Percentiles rank a stretch among this genome's conserved stretches.
Conservation (phyloP, 805 yeast genomes). For the Lipomyces sp. region DNA sequence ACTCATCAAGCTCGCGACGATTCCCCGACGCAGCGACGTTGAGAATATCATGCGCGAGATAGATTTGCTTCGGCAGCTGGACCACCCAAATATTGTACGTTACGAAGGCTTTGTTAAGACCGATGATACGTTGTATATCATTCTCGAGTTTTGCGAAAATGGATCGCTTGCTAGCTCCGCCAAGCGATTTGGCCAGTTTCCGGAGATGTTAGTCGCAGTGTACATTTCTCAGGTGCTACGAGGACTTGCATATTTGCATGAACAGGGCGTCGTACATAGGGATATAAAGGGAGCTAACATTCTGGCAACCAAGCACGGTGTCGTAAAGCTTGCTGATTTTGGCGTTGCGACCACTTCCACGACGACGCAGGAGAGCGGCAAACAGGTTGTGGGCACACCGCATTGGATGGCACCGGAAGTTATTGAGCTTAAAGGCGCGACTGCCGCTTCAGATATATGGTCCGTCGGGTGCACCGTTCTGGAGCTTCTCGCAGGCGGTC, state of each 20-base stretch:
- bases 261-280: constrained; percentile 72
- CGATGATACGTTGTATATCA: constrained; percentile 50
- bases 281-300: constrained; percentile 78
- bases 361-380: constrained; percentile 1
- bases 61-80: constrained; percentile 58
- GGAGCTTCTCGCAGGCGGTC: constrained; percentile 73
- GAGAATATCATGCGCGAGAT: constrained; percentile 54
- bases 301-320: constrained; percentile 56
- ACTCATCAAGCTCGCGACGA: constrained; percentile 56
- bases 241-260: constrained; percentile 63
- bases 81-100: constrained; percentile 64
- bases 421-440: constrained; percentile 76
- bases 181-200: constrained; percentile 51
- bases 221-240: constrained; percentile 54
- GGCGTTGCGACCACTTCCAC: constrained; percentile 60
- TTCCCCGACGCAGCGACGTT: constrained; percentile 36
- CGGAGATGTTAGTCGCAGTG: constrained; percentile 51
- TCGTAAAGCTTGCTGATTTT: constrained; percentile 70
- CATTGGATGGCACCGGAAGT: constrained; percentile 99
- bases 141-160: constrained; percentile 61
- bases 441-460: constrained; percentile 74
- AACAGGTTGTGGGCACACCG: constrained; percentile 70
- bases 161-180: constrained; percentile 61
- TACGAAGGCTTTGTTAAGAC: constrained; percentile 66
- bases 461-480: constrained; percentile 92